phyloP scores from a whole-genome alignment of 2,329 filamentous ascomycete species.

The Fusarium albosuccineum region DNA sequence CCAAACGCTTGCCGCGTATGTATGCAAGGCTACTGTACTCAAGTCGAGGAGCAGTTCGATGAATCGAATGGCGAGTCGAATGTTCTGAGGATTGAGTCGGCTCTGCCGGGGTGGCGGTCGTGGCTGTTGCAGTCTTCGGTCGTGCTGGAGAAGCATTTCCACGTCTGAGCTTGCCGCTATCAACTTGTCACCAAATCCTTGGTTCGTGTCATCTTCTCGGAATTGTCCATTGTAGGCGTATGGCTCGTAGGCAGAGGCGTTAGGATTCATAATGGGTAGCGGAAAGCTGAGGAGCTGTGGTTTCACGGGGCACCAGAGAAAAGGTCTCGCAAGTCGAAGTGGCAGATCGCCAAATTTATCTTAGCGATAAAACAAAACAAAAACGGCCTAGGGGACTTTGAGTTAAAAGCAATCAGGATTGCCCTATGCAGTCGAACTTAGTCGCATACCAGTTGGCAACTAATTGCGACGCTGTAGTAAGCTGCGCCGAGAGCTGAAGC shows the following conservation, averaged over 20 bases:
- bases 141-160: neutral
- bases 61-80: neutral
- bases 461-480: neutral
- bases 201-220: neutral
- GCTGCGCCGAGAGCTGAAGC: too few relatives aligned
- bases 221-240: neutral
- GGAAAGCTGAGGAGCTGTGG: neutral
- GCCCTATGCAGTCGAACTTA: too few relatives aligned
- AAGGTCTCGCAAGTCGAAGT: neutral
- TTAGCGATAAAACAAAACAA: neutral
- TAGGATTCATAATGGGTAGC: neutral
- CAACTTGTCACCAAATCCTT: neutral
- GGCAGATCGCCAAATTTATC: neutral
- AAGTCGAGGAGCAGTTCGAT: neutral
- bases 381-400: neutral
- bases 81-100: neutral
- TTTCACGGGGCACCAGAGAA: neutral
- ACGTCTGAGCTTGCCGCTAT: conserved; percentile 1
- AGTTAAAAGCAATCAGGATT: neutral
- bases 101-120: neutral
- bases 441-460: too few relatives aligned
- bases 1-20: neutral
- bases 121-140: neutral
- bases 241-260: conserved; percentile 1
- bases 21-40: neutral